Evolutionary conservation across 1,139 yeast species (phyloP).

Genomic region (Oligophagozyma castellii): DNA sequence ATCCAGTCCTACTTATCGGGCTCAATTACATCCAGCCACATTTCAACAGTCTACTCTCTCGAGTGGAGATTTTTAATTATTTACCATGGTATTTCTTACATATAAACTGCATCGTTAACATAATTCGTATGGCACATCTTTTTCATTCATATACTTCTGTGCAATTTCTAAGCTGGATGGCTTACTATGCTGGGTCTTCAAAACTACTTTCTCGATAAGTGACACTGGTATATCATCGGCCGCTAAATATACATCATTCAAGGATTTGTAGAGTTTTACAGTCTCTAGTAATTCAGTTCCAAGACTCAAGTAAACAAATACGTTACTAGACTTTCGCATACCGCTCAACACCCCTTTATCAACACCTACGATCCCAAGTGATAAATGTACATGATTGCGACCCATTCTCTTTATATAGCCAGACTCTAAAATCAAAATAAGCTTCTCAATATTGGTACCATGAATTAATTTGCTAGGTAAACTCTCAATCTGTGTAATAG

Average conservation of each 20-base stretch:
- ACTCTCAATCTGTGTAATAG: constrained; percentile 18
- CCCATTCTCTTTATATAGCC: constrained; percentile 46
- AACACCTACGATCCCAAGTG: constrained; percentile 30
- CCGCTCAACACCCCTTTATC: constrained; percentile 46
- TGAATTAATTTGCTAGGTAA: constrained; percentile 47
- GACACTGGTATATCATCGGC: constrained; percentile 43
- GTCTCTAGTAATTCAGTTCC: constrained; percentile 28
- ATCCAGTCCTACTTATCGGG: too few species aligned
- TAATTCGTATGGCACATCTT: too few species aligned
- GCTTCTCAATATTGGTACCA: constrained; percentile 54
- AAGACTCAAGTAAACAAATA: constrained; percentile 50
- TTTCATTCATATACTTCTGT: too few species aligned
- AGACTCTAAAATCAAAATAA: constrained; percentile 34
- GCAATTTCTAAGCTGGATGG: too few species aligned
- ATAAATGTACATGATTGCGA: constrained; percentile 77
- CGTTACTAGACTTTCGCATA: constrained; percentile 45
- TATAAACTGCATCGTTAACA: too few species aligned
- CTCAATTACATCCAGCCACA: too few species aligned
- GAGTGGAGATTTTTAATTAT: too few species aligned
- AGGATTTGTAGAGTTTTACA: constrained; percentile 43
- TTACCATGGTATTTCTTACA: too few species aligned
- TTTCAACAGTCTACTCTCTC: too few species aligned
- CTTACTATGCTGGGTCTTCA: too few species aligned
- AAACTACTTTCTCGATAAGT: constrained; percentile 31
- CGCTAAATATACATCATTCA: constrained; percentile 64